A percentile compares a stretch with the other conserved stretches of the same genome.
Evolutionary conservation across 1,284 basidiomycete genomes (phyloP).

Genomic region (Phylloporus sp.): DNA sequence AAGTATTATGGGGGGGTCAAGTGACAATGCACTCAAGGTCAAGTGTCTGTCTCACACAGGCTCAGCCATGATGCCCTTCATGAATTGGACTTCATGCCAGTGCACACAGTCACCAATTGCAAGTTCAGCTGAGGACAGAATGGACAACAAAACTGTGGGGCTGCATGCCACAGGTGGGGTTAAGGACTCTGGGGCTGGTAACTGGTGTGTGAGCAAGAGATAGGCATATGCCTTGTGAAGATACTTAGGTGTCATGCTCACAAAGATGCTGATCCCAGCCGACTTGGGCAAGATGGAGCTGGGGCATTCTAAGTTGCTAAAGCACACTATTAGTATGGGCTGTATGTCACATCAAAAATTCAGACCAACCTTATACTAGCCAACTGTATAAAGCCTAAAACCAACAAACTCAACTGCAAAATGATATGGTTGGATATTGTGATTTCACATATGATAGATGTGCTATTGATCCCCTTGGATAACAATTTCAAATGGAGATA

Average conservation of each 20-base stretch:
- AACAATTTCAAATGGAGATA: slow-evolving; percentile 12
- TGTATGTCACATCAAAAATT: background rate
- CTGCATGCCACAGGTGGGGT: slow-evolving; percentile 22
- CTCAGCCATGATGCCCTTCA: slow-evolving; percentile 38
- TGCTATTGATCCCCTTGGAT: slow-evolving; percentile 16
- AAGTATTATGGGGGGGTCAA: slow-evolving; percentile 30
- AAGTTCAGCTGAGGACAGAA: slow-evolving; percentile 36
- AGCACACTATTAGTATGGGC: slow-evolving; percentile 13
- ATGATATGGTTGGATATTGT: slow-evolving; percentile 17
- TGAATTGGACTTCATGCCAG: slow-evolving; percentile 40
- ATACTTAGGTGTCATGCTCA: slow-evolving; percentile 39
- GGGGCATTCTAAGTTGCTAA: slow-evolving; percentile 31
- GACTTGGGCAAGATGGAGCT: slow-evolving; percentile 41
- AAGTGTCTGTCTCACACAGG: slow-evolving; percentile 38
- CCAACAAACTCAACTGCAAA: slow-evolving; percentile 36
- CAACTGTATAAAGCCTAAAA: slow-evolving; percentile 25
- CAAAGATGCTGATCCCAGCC: slow-evolving; percentile 37
- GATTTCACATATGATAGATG: slow-evolving; percentile 9
- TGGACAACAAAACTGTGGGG: slow-evolving; percentile 31
- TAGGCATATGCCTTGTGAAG: slow-evolving; percentile 39
- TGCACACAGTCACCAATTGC: slow-evolving; percentile 32
- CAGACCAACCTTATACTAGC: slow-evolving; percentile 21
- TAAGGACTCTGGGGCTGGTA: slow-evolving; percentile 12
- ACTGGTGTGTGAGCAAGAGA: slow-evolving; percentile 33
- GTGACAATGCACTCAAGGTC: slow-evolving; percentile 36